Percentiles rank a stretch among this genome's conserved stretches.
Evolutionary conservation across 148 eudicot species (phyloP).

Genomic region (Dianthus caryophyllus): DNA sequence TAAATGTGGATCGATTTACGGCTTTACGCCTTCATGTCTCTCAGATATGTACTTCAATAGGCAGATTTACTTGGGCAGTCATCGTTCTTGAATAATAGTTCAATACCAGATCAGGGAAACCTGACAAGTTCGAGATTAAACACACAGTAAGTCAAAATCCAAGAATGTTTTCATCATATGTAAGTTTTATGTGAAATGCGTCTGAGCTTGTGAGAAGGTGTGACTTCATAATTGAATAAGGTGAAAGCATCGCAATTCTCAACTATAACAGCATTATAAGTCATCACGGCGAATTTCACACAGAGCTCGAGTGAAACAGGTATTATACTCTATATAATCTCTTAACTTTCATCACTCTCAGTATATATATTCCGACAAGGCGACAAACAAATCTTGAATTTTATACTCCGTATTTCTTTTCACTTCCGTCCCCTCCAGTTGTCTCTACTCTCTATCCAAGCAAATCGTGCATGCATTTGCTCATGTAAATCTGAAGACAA

Average conservation of each 20-base stretch:
- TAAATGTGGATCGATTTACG: not conserved
- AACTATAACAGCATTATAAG: not conserved
- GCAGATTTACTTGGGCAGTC: conserved; percentile 2
- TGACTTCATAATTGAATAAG: not conserved
- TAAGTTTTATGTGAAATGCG: not conserved
- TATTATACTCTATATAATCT: not conserved
- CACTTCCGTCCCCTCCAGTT: not conserved
- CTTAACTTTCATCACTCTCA: not conserved
- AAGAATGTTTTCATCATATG: not conserved
- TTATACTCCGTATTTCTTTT: not conserved
- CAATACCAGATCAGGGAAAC: conserved; percentile 16
- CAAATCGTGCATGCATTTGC: not conserved
- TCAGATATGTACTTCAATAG: not conserved
- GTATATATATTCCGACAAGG: not conserved
- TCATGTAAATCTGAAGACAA: not conserved
- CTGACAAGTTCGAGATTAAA: not conserved
- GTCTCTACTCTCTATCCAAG: not conserved
- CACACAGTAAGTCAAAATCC: not conserved
- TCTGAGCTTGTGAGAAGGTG: not conserved
- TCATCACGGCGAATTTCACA: not conserved
- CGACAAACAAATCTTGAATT: not conserved
- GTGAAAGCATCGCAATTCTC: not conserved
- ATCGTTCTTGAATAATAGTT: not conserved
- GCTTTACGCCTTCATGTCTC: not conserved
- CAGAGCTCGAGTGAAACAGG: not conserved